A percentile compares a stretch with the other conserved stretches of the same genome.
Evolutionary conservation across 192 early-diverging fungal genomes (phyloP).

Genomic region (Coemansia sp.): DNA sequence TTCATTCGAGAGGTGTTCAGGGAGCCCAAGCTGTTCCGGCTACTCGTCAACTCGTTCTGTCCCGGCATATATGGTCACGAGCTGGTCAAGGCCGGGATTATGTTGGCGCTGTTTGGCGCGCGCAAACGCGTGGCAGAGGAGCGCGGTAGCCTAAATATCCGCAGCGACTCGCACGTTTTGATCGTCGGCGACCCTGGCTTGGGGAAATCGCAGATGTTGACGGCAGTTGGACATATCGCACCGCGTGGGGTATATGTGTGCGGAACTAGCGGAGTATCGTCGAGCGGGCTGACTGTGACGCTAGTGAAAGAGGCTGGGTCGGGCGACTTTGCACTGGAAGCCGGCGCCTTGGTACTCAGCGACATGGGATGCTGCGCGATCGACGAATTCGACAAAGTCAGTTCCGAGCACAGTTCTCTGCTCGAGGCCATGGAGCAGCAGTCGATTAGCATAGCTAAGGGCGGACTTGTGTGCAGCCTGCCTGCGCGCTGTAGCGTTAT

Average conservation of each 20-base stretch:
- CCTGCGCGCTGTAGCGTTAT: constrained; percentile 85
- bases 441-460: constrained; percentile 85
- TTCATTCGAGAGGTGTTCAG: constrained; percentile 69
- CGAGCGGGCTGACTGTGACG: constrained; percentile 73
- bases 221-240: constrained; percentile 79
- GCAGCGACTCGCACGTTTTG: constrained; percentile 73
- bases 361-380: constrained; percentile 90
- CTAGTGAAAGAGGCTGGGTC: constrained; percentile 74
- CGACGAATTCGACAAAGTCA: constrained; percentile 94
- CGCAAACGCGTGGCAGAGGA: constrained; percentile 37
- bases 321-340: constrained; percentile 79
- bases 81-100: constrained; percentile 82
- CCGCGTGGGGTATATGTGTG: constrained; percentile 82
- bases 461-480: constrained; percentile 81
- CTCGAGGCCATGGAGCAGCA: constrained; percentile 92
- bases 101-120: constrained; percentile 78
- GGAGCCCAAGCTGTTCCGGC: constrained; percentile 66
- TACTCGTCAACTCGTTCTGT: constrained; percentile 81
- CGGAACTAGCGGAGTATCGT: constrained; percentile 70
- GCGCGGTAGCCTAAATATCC: constrained; percentile 58
- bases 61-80: constrained; percentile 84
- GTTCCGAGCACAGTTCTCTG: constrained; percentile 73
- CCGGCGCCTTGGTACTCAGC: constrained; percentile 83
- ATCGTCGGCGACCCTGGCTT: constrained; percentile 87
- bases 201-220: constrained; percentile 86